These are phyloP conservation scores for Hortaea werneckii DNA, from an alignment of 2,329 filamentous ascomycete genomes.

Conservation along the genomic window DNA sequence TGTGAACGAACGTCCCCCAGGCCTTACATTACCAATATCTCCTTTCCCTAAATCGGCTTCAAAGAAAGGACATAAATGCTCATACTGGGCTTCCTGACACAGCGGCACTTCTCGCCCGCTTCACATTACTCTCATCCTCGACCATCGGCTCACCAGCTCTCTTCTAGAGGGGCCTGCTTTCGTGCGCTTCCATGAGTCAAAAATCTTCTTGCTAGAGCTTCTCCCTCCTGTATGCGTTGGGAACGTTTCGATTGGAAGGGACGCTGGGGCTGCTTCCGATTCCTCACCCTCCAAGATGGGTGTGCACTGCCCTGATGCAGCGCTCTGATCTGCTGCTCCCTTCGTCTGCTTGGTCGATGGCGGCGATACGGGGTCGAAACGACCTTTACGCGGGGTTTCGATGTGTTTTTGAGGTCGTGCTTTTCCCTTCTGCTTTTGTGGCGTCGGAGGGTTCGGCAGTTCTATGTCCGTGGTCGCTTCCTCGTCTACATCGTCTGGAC, in stretches of 20 bases:
- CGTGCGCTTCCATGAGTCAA: constrained; percentile 58
- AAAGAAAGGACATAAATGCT: too few relatives aligned
- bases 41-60: too few relatives aligned
- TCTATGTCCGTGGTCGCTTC: constrained; percentile 48
- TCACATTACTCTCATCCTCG: constrained; percentile 2
- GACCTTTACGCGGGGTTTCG: constrained; percentile 1
- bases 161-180: constrained; percentile 32
- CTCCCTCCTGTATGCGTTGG: not conserved
- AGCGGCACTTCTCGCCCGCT: constrained; percentile 6
- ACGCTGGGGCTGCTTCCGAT: constrained; percentile 2
- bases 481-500: constrained; percentile 47
- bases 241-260: constrained; percentile 1
- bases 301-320: constrained; percentile 12
- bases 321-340: constrained; percentile 44
- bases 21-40: too few relatives aligned
- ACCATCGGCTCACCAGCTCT: constrained; percentile 1
- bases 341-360: constrained; percentile 53
- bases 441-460: constrained; percentile 8
- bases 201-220: constrained; percentile 34
- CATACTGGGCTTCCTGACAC: too few relatives aligned
- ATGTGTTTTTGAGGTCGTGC: constrained; percentile 37
- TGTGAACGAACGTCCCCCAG: too few relatives aligned
- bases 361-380: constrained; percentile 47
- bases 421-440: constrained; percentile 1
- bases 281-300: constrained; percentile 6